Percentiles rank a stretch among this genome's conserved stretches.
phyloP scores from a whole-genome alignment of 331 rosid genomes.

The Phaseolus coccineus region DNA sequence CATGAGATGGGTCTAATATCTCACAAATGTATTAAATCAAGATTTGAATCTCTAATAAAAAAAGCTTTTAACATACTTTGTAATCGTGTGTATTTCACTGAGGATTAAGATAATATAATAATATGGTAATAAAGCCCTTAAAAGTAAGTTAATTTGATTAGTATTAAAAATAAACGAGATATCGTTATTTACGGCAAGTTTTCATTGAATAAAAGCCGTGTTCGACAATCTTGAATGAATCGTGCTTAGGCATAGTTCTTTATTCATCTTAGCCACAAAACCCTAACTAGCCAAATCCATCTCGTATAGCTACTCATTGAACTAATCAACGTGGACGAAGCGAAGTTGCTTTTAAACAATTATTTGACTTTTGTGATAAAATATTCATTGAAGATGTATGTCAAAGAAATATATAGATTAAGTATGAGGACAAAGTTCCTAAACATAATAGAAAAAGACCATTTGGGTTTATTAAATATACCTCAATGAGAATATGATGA shows the following conservation, averaged over 20 bases:
- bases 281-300: not conserved
- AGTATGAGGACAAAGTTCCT: constrained; percentile 3
- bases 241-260: not conserved
- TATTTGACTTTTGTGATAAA: constrained; percentile 4
- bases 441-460: not conserved
- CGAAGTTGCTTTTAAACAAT: not conserved
- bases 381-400: not conserved
- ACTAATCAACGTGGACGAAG: not conserved
- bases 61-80: no score
- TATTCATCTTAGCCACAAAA: not conserved
- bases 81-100: no score
- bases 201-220: not conserved
- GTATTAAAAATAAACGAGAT: not conserved
- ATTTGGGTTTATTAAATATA: constrained; percentile 13
- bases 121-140: no score
- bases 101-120: no score
- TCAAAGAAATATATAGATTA: not conserved
- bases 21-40: no score
- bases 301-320: constrained; percentile 13
- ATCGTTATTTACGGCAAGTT: not conserved
- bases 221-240: constrained; percentile 11
- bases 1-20: no score
- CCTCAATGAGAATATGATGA: not conserved
- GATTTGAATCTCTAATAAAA: no score
- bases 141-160: no score